These are phyloP conservation scores for Candida sp. DNA, from an alignment of 1,139 yeast genomes.

Conservation along the genomic window DNA sequence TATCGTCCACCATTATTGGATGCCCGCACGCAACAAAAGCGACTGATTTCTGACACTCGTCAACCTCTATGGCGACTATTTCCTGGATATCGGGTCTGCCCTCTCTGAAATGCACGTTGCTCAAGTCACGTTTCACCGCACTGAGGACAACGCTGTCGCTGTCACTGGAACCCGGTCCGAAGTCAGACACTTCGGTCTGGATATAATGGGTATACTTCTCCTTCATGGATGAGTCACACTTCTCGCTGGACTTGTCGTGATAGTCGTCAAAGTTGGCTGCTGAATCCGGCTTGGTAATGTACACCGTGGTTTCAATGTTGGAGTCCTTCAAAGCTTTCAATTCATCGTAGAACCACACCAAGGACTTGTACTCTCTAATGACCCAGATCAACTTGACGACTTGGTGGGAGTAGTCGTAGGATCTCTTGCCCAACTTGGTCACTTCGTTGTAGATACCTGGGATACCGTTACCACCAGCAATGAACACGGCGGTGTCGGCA, in stretches of 20 bases:
- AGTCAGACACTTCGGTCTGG: constrained; percentile 8
- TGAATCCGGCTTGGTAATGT: constrained; percentile 45
- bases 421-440: constrained; percentile 20
- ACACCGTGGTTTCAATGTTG: constrained; percentile 29
- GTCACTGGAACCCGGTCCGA: constrained; percentile 2
- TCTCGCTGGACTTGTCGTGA: constrained; percentile 6
- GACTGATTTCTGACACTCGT: constrained; percentile 32
- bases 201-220: constrained; percentile 11
- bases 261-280: constrained; percentile 7
- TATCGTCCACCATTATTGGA: constrained; percentile 52
- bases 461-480: constrained; percentile 50
- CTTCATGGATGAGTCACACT: constrained; percentile 3
- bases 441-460: constrained; percentile 48
- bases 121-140: constrained; percentile 22
- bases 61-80: constrained; percentile 28
- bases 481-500: constrained; percentile 41
- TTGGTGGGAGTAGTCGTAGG: constrained; percentile 19
- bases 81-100: constrained; percentile 36
- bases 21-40: constrained; percentile 58
- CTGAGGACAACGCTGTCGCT: constrained; percentile 4
- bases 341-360: constrained; percentile 40
- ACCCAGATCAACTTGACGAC: constrained; percentile 37
- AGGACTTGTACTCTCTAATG: constrained; percentile 31
- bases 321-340: constrained; percentile 25
- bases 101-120: constrained; percentile 30